Evolutionary conservation across 2,329 filamentous ascomycete genomes (phyloP), one percentile per base, ranked within the genome.

Genomic region (Fusarium tjaetaba): DNA sequence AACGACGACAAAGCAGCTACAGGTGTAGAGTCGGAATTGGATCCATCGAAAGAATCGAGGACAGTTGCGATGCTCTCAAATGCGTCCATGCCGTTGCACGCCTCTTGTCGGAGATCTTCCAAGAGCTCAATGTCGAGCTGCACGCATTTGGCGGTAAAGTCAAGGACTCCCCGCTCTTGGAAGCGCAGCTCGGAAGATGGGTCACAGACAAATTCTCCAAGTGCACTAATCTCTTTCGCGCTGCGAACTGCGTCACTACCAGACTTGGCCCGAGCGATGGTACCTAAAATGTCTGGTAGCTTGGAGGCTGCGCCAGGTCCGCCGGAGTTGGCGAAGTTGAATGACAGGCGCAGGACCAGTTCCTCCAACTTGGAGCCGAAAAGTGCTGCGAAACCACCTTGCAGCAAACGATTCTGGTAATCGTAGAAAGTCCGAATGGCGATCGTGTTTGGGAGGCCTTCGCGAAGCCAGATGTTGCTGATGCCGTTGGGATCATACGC

Each of bases 21-120:
- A 4, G 84, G 81, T 30, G 84, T 82, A 1, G 77, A 72, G 26
- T 84, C 83, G 2, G 80, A 80, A 11, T 80, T 76, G 0, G 80
- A 78, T n/a, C 84, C 83, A 28, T 84, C 45, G 4, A 46, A 32
- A 1, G 67, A 72, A 13, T 61, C 66, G 1, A 75, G 32, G 1
- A 66, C 65, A 0, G 70, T 60, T 72, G 84, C 84, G 34, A 88
- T 80, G 28, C 81, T 82, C 49, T 85, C 86, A 32, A 88, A 88
- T 2, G 87, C 87, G 67, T 89, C 87, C 86, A 89, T 89, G 14
- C 87, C 88, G 28, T 81, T 81, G 58, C 86, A 88, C 0, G 85
- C 86, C 70, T 89, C 87, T 53, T 86, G 84, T 11, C 87, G 83
- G 4, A 89, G 84, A 61, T 87, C 85, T 68, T 89, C 87, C 7